Conservation (phyloP, 306 rosid genomes). For the Geum urbanum region DNA sequence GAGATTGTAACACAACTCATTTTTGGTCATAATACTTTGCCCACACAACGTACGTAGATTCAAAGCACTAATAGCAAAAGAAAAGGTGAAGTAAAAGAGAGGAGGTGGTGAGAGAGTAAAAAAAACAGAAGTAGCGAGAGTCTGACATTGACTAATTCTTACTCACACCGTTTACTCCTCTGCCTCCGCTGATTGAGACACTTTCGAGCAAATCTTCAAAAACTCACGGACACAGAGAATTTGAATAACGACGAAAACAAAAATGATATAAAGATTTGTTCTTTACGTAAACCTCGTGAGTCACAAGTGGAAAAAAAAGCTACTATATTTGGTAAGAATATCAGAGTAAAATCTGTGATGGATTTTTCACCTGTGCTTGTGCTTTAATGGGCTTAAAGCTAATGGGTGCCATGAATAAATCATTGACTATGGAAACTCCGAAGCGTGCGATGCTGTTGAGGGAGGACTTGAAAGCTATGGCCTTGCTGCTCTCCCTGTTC, state of each 20-base stretch:
- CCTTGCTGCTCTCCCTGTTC: background rate
- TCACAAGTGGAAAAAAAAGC: background rate
- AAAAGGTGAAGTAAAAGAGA: slow-evolving; percentile 12
- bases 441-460: slow-evolving; percentile 18
- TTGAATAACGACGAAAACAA: background rate
- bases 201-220: background rate
- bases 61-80: background rate
- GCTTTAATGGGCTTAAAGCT: background rate
- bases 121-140: background rate
- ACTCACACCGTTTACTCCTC: background rate
- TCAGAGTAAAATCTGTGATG: background rate
- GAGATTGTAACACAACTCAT: background rate
- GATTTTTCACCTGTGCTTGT: background rate
- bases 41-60: slow-evolving; percentile 1
- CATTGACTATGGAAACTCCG: background rate
- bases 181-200: background rate
- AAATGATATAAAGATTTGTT: background rate
- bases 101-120: background rate
- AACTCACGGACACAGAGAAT: background rate
- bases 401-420: background rate
- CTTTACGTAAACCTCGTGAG: slow-evolving; percentile 1
- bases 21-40: background rate
- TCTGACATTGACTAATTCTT: slow-evolving; percentile 7
- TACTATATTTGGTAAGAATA: background rate
- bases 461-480: slow-evolving; percentile 8